Base-by-base conservation (phyloP, 1,139 yeast species). In the Hansenula anomala region DNA sequence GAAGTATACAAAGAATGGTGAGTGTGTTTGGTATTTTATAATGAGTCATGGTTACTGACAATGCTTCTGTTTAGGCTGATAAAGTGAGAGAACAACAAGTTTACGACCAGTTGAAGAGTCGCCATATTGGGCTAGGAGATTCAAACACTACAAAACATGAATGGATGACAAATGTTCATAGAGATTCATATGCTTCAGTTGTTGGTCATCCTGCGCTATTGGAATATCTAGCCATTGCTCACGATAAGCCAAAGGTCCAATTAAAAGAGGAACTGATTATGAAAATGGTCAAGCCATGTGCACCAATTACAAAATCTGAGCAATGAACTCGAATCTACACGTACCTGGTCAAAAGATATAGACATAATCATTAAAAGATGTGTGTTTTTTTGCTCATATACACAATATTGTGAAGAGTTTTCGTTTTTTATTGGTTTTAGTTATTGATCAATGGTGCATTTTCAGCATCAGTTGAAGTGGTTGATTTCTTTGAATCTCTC, bases 101-200 rank as follows among this genome's bases (percentile, higher is more conserved):
- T 44, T 82, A 72, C 51, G 78, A 77, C 36, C 78, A 70, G 33
- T 67, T 78, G 19, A 84, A 83, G 54, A 55, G 75, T 22, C 75
- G 84, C 47, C 80, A 80, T 52, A 64, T 79, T 23, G 94, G 94
- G 0, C 63, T 87, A 1, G 95, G 95, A 0, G 71, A 79, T 51
- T 67, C 88, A 1, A 83, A 80, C 37, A 84, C 90, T 0, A 66
- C 82, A 32, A 77, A 65, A 54, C 67, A 59, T 36, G 79, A 76
- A 48, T 80, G 82, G 71, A 58, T 75, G 48, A 59, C 71, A 10
- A 84, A 84, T 46, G 71, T 85, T 1, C 80, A 78, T 37, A 67
- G 85, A 47, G 97, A 94, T 56, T 78, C 95, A 1, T 78, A 80
- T 47, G 75, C 88, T 2, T 72, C 85, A 15, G 60, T 87, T 37